Conservation (phyloP, 768 basidiomycete species). For the Naganishia antarctica region DNA sequence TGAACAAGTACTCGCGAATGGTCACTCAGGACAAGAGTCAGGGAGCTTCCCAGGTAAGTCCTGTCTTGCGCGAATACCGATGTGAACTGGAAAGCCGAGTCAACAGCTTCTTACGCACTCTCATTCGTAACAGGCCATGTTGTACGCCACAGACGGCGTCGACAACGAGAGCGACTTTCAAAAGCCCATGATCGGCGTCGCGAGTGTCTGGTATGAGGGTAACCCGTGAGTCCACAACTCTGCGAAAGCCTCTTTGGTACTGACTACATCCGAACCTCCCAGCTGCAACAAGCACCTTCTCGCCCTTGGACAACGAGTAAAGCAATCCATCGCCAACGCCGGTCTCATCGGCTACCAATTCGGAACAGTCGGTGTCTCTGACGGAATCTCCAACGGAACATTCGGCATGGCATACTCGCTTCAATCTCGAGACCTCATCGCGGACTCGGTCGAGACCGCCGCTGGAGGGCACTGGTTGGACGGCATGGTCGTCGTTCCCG, state of each 20-base stretch:
- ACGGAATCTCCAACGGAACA: slow-evolving; percentile 98
- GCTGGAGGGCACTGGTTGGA: slow-evolving; percentile 97
- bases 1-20: slow-evolving; percentile 67
- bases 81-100: no score
- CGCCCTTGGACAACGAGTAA: slow-evolving; percentile 78
- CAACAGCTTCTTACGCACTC: no score
- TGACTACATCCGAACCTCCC: slow-evolving; percentile 21
- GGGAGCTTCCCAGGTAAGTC: slow-evolving; percentile 77
- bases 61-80: no score
- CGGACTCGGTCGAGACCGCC: slow-evolving; percentile 92
- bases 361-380: slow-evolving; percentile 94
- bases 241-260: neutral
- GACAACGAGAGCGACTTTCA: slow-evolving; percentile 73
- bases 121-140: slow-evolving; percentile 68
- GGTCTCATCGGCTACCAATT: slow-evolving; percentile 91
- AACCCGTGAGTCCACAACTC: slow-evolving; percentile 78
- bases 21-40: slow-evolving; percentile 91
- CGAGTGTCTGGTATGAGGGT: slow-evolving; percentile 97
- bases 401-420: slow-evolving; percentile 71
- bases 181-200: slow-evolving; percentile 96
- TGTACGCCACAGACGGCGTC: slow-evolving; percentile 96
- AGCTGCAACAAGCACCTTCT: slow-evolving; percentile 95
- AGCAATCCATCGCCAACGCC: slow-evolving; percentile 66
- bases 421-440: slow-evolving; percentile 94
- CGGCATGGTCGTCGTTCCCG: slow-evolving; percentile 93